phyloP scores from a whole-genome alignment of 805 yeast species.

The Ogataea paraovalis region DNA sequence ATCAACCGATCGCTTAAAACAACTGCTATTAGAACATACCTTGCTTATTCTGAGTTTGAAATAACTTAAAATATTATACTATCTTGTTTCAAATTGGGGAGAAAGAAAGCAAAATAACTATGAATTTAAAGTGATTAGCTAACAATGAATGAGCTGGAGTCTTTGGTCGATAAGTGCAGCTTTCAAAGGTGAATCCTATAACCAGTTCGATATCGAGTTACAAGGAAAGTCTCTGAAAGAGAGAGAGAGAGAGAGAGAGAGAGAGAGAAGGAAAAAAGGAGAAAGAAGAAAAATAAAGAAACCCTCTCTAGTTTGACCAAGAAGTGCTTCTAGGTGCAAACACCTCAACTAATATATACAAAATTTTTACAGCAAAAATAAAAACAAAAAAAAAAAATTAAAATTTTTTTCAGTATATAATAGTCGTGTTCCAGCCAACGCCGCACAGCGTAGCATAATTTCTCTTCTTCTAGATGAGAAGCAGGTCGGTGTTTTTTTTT shows the following conservation, averaged over 20 bases:
- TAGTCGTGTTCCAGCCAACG: not conserved
- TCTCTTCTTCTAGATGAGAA: not conserved
- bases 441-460: too few relatives aligned
- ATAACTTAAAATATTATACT: not conserved
- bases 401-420: not conserved
- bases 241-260: constrained; percentile 34
- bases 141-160: not conserved
- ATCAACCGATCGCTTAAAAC: not conserved
- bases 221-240: constrained; percentile 34
- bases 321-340: not conserved
- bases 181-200: constrained; percentile 1
- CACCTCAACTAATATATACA: not conserved
- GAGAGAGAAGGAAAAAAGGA: constrained; percentile 24
- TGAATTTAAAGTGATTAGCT: not conserved
- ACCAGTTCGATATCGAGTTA: constrained; percentile 12
- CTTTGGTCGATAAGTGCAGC: not conserved
- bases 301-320: not conserved
- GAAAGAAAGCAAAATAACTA: not conserved
- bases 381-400: not conserved
- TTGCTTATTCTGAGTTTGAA: constrained; percentile 8
- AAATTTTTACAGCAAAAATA: not conserved
- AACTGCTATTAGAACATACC: too few relatives aligned
- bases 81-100: constrained; percentile 6
- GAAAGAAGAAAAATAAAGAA: constrained; percentile 7
- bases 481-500: not conserved